phyloP scores from a whole-genome alignment of 352 stramenopile genomes.

The Pythium dissotocum region DNA sequence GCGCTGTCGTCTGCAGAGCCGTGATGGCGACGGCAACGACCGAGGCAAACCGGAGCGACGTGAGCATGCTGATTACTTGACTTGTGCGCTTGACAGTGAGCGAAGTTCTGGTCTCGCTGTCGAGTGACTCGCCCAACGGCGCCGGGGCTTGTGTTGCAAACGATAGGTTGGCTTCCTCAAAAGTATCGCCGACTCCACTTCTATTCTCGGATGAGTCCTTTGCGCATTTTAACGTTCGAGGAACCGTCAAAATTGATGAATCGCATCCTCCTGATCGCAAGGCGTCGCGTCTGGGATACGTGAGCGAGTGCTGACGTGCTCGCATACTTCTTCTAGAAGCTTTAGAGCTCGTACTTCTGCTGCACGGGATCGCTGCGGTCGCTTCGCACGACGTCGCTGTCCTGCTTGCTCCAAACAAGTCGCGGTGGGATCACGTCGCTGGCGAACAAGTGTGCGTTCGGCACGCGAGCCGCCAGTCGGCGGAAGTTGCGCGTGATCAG shows the following conservation, averaged over 20 bases:
- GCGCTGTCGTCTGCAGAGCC: background rate
- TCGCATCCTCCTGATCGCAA: background rate
- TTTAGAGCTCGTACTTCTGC: slow-evolving; percentile 60
- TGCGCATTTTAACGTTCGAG: background rate
- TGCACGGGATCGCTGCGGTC: slow-evolving; percentile 59
- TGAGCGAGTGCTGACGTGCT: background rate
- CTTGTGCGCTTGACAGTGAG: background rate
- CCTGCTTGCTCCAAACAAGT: slow-evolving; percentile 80
- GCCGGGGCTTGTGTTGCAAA: background rate
- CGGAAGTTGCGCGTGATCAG: slow-evolving; percentile 72
- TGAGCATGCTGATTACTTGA: background rate
- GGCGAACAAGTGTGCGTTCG: slow-evolving; percentile 76
- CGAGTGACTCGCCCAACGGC: too few relatives aligned
- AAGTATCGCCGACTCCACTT: background rate
- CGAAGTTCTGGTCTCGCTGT: background rate
- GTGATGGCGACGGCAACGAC: background rate
- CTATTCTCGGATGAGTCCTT: background rate
- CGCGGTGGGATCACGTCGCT: slow-evolving; percentile 56
- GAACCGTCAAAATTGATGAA: background rate
- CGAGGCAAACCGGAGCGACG: background rate
- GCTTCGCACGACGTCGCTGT: slow-evolving; percentile 39
- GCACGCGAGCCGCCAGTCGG: slow-evolving; percentile 53
- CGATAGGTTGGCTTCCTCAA: background rate
- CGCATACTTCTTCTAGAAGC: too few relatives aligned
- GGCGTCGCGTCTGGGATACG: background rate